Evolutionary conservation across 371 early-diverging fungal species (phyloP).

Genomic region (Apophysomyces sp.): DNA sequence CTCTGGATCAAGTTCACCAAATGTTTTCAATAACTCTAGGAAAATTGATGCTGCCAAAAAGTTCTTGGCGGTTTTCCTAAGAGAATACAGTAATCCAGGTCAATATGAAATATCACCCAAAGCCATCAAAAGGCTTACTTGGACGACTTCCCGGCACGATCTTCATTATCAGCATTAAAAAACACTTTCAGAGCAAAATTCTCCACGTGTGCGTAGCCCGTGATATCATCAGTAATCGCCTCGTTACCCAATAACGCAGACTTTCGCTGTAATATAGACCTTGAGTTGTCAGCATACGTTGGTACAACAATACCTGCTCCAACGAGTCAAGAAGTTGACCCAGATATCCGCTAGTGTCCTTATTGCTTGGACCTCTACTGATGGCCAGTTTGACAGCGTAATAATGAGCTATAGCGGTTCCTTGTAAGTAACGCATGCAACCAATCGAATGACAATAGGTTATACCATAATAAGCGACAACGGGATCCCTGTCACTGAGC

Average conservation of each 20-base stretch:
- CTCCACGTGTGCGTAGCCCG: conserved; percentile 83
- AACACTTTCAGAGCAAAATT: conserved; percentile 93
- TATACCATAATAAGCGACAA: conserved; percentile 90
- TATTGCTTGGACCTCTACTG: conserved; percentile 53
- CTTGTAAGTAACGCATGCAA: not conserved
- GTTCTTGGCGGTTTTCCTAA: conserved; percentile 82
- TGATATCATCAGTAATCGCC: conserved; percentile 75
- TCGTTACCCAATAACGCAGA: conserved; percentile 56
- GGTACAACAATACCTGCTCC: conserved; percentile 60
- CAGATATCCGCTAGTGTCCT: conserved; percentile 66
- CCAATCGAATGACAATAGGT: not conserved
- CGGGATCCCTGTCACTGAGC: conserved; percentile 73
- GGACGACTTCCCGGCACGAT: conserved; percentile 72
- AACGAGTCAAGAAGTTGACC: conserved; percentile 70
- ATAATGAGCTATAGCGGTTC: conserved; percentile 66
- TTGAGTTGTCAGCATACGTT: not conserved
- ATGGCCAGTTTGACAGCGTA: conserved; percentile 88
- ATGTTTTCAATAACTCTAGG: conserved; percentile 77
- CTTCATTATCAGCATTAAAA: conserved; percentile 89
- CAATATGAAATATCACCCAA: not conserved
- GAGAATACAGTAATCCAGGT: not conserved
- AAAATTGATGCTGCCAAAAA: conserved; percentile 85
- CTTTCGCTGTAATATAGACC: conserved; percentile 59
- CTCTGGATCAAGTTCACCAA: conserved; percentile 76
- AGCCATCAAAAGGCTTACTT: conserved; percentile 53